A percentile compares a stretch with the other conserved stretches of the same genome.
phyloP scores from a whole-genome alignment of 2,329 filamentous ascomycete species.

The Diaporthe citrichinensis region DNA sequence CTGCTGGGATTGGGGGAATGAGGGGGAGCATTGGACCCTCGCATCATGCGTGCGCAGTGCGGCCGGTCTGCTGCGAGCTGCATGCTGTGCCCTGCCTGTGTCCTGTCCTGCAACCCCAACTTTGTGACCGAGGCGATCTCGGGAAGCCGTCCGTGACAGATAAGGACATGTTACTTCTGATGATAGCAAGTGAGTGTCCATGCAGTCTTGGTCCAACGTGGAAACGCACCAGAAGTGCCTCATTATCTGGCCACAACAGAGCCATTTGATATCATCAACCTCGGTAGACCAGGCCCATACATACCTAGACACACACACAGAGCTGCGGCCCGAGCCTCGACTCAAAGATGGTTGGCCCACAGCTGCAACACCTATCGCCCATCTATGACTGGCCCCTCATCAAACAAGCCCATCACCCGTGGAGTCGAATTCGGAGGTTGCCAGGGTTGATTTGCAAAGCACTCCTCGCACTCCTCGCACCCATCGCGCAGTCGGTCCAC shows the following conservation, averaged over 20 bases:
- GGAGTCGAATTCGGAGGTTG: not conserved
- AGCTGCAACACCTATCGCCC: slow-evolving; percentile 19
- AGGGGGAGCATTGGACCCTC: not conserved
- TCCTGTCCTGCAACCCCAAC: slow-evolving; percentile 2
- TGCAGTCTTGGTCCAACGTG: not conserved
- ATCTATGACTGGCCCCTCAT: slow-evolving; percentile 2
- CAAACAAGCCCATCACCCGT: not conserved
- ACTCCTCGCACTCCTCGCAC: not conserved
- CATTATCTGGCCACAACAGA: not conserved
- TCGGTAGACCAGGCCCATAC: too few relatives aligned
- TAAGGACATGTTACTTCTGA: not conserved
- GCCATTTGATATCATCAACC: not conserved
- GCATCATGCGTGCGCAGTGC: slow-evolving; percentile 16
- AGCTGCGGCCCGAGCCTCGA: slow-evolving; percentile 20
- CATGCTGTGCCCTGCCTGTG: not conserved
- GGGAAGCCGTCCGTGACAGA: not conserved
- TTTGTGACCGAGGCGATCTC: slow-evolving; percentile 5
- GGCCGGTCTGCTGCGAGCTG: slow-evolving; percentile 15
- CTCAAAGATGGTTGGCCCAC: not conserved
- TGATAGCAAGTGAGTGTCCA: not conserved
- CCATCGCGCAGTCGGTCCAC: not conserved
- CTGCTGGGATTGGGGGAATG: not conserved
- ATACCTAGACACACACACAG: not conserved
- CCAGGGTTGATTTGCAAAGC: not conserved
- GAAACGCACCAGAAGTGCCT: not conserved